A percentile compares a stretch with the other conserved stretches of the same genome.
phyloP scores from a whole-genome alignment of 2,329 filamentous ascomycete genomes.

The Cordyceps farinosa region DNA sequence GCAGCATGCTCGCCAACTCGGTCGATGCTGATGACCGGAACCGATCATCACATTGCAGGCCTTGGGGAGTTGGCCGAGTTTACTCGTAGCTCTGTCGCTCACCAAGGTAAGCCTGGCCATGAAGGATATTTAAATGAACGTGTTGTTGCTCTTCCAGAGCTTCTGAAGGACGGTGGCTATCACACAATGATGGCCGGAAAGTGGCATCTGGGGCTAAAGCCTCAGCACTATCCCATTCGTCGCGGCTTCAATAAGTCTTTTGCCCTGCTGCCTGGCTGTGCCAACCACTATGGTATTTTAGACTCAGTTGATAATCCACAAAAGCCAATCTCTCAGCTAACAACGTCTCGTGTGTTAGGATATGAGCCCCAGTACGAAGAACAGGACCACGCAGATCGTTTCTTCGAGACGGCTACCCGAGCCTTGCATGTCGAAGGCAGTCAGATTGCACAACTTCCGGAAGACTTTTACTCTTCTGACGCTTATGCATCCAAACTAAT shows the following conservation, averaged over 20 bases:
- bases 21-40: constrained; percentile 60
- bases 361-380: constrained; percentile 43
- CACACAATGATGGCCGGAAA: constrained; percentile 31
- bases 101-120: constrained; percentile 26
- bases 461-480: constrained; percentile 53
- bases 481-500: constrained; percentile 52
- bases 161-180: constrained; percentile 31
- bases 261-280: constrained; percentile 52
- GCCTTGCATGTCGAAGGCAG: constrained; percentile 33
- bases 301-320: not conserved
- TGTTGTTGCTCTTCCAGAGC: constrained; percentile 29
- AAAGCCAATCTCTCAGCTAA: not conserved
- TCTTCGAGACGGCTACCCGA: constrained; percentile 29
- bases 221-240: constrained; percentile 46
- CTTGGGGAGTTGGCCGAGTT: constrained; percentile 52
- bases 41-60: constrained; percentile 51
- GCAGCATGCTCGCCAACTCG: constrained; percentile 62
- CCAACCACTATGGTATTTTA: constrained; percentile 36
- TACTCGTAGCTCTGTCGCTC: constrained; percentile 15
- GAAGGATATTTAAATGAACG: constrained; percentile 32
- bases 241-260: constrained; percentile 54
- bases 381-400: constrained; percentile 37
- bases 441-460: constrained; percentile 36
- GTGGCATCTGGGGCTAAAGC: constrained; percentile 28
- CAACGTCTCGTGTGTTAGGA: constrained; percentile 22